phyloP scores from a whole-genome alignment of 2,329 filamentous ascomycete genomes.

The Ceratocystis variospora region DNA sequence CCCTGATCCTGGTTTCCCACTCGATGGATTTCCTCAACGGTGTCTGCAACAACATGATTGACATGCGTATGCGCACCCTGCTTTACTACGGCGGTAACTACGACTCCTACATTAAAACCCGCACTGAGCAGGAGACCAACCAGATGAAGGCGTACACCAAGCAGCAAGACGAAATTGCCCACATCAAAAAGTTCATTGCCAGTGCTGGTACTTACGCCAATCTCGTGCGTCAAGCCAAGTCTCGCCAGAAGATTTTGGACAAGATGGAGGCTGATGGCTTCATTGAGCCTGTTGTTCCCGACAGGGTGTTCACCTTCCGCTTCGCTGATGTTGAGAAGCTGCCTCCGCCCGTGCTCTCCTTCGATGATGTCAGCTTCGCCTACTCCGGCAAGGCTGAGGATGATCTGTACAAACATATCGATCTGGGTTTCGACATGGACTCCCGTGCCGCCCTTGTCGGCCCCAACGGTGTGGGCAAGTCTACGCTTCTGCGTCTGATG shows the following conservation, averaged over 20 bases:
- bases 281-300: constrained; percentile 75
- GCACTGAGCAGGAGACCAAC: constrained; percentile 87
- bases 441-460: constrained; percentile 92
- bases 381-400: constrained; percentile 84
- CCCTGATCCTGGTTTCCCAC: constrained; percentile 90
- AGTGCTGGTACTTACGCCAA: constrained; percentile 99
- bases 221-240: constrained; percentile 97
- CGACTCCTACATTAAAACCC: constrained; percentile 93
- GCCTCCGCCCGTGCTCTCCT: constrained; percentile 89
- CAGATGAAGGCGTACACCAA: constrained; percentile 98
- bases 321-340: constrained; percentile 99
- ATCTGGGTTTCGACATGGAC: constrained; percentile 99
- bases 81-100: constrained; percentile 99
- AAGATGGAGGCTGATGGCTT: constrained; percentile 99
- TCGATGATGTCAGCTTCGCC: constrained; percentile 95
- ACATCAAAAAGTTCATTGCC: constrained; percentile 99
- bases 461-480: constrained; percentile 98
- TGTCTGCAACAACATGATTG: constrained; percentile 96
- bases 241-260: constrained; percentile 97
- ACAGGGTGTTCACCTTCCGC: constrained; percentile 90
- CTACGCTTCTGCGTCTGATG: constrained; percentile 89
- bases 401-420: constrained; percentile 89
- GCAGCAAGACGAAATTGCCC: constrained; percentile 96
- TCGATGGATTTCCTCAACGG: constrained; percentile 99
- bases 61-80: constrained; percentile 82